Evolutionary conservation across 2,329 filamentous ascomycete species (phyloP).

Genomic region (Teratosphaeria destructans): DNA sequence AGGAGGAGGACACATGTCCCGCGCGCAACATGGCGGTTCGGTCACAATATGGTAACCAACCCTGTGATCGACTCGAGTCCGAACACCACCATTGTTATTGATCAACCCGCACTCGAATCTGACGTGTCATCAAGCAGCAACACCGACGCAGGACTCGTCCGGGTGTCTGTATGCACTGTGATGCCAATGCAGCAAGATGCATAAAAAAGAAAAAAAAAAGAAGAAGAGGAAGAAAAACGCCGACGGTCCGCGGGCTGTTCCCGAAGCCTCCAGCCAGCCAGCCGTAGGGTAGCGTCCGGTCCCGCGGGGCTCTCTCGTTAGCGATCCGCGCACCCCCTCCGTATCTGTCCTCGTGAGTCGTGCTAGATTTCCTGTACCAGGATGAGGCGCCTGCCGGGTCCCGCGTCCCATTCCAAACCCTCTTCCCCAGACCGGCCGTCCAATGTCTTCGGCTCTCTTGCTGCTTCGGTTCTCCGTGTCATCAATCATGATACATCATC

Average conservation of each 20-base stretch:
- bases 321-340: background rate
- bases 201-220: background rate
- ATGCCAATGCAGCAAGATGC: background rate
- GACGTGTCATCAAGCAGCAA: background rate
- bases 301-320: background rate
- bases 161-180: background rate
- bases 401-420: background rate
- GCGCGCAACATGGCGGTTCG: background rate
- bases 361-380: background rate
- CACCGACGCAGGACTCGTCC: background rate
- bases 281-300: background rate
- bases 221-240: too few relatives aligned
- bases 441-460: background rate
- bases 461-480: background rate
- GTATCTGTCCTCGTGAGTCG: background rate
- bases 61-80: background rate
- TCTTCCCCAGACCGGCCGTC: background rate
- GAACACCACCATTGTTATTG: background rate
- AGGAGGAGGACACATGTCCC: background rate
- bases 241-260: background rate
- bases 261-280: background rate
- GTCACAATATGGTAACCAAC: background rate
- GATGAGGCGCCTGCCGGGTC: background rate
- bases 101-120: background rate
- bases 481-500: too few relatives aligned